Base-by-base conservation (phyloP, 2,329 filamentous ascomycete species). In the Penicillium sp. region DNA sequence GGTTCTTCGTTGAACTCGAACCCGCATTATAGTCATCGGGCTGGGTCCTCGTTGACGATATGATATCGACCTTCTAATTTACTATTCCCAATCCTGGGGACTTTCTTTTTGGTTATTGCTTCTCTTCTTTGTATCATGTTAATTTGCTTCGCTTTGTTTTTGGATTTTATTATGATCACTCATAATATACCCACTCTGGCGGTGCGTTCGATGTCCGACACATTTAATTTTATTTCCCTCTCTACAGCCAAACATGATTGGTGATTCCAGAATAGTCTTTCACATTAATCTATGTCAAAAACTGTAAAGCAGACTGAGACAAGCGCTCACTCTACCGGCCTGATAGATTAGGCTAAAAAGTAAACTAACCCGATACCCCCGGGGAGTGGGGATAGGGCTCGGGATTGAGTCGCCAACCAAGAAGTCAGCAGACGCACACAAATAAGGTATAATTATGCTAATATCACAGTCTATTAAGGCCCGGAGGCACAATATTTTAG, bases 121-220 rank as follows among this genome's bases (percentile, higher is more conserved):
- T 45, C 16, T 16, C 11, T 50, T 43, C 30, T 56, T 22, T 53
- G 38, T 47, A 47, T 28, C 8, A 53, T 42, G 17, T 47, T 47
- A 25, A 14, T 41, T 19, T 42, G n/a, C 10, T 17, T n/a, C 5
- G 17, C 6, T n/a, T 33, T n/a, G n/a, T n/a, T n/a, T 36, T 22
- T 38, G 10, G n/a, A 47, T 25, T 28, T 4, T 56, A 46, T 53
- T 37, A 47, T 56, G 47, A 40, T 51, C 22, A 10, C 25, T 44
- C 53, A 55, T 55, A 45, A 51, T 51, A 45, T 55, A 55, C 35
- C 40, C 47, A 40, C 35, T 38, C 14, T 22, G 8, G 19, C 44
- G 37, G 17, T 40, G 28, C 42, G 26, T 47, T 38, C 7, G 6
- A 42, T 41, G 8, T 42, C 36, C 10, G 12, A 30, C 9, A 14